Conservation (phyloP, 306 rosid species). For the Ormosia semicastrata region DNA sequence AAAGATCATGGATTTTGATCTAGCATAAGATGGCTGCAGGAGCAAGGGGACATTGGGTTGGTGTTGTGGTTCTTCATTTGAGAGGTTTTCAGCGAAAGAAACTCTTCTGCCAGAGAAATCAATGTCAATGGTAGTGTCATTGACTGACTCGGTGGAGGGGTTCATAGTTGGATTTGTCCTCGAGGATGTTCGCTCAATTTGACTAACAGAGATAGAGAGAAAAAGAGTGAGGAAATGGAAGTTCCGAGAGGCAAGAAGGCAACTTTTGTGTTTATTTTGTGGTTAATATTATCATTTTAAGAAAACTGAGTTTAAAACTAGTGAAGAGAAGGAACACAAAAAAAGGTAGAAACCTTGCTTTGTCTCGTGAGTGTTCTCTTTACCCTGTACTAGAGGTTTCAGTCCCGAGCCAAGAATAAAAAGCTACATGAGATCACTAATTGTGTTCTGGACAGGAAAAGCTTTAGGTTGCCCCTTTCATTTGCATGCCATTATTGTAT, state of each 20-base stretch:
- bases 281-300: not conserved
- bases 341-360: slow-evolving; percentile 35
- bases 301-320: not conserved
- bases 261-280: not conserved
- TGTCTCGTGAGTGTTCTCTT: slow-evolving; percentile 41
- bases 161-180: slow-evolving; percentile 15
- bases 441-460: not conserved
- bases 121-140: slow-evolving; percentile 16
- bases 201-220: not conserved
- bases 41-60: slow-evolving; percentile 51
- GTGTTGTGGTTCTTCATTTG: not conserved
- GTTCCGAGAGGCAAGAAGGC: not conserved
- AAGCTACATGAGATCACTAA: not conserved
- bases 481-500: not conserved
- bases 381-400: slow-evolving; percentile 12
- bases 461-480: slow-evolving; percentile 15
- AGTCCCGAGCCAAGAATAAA: slow-evolving; percentile 37
- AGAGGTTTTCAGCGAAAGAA: slow-evolving; percentile 11
- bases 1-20: slow-evolving; percentile 48
- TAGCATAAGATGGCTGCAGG: slow-evolving; percentile 50
- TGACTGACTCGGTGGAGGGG: slow-evolving; percentile 4
- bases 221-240: not conserved
- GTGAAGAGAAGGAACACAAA: not conserved
- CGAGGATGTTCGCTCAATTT: not conserved
- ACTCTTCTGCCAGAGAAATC: slow-evolving; percentile 27